Evolutionary conservation across 192 early-diverging fungal genomes (phyloP), one percentile per base, ranked within the genome.

Genomic region (Rhizoclosmatium globosum): DNA sequence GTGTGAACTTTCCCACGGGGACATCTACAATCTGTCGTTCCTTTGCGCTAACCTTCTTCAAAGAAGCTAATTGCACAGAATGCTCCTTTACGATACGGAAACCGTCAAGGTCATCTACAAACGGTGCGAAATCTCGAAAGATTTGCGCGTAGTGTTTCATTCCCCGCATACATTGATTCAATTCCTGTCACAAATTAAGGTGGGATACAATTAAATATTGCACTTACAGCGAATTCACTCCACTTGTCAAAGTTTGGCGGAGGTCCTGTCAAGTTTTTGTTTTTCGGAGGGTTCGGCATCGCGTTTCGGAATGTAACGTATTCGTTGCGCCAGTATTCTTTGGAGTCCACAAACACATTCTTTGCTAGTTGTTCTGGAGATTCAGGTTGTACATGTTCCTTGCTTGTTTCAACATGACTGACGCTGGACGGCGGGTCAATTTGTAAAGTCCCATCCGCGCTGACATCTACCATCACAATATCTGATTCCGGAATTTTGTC

Each of bases 61-160:
- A 31, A 31, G 31, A 31, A 31, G 31, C 31, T 31, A 31, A 31
- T 7, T 7, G 60, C 23, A 19, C 7, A 62, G 38, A 19, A 31
- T 62, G 19, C 60, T 7, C 11, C 7, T 39, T 62, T 21, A 21
- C 23, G 9, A 7, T 19, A 19, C 4, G 11, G 53, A 71, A 48
- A n/a, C 15, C 13, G 4, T 7, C 39, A 15, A 21, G 4, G 69
- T 71, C 38, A 21, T 41, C 21, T 15, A 67, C 7, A 13, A 21
- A 76, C 1, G 64, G 74, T 3, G 2, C 46, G 2, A 76, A 46
- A 41, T 76, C 74, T 7, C 47, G 41, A 47, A 46, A 64, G 21
- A 76, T 76, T n/a, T 76, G 74, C 23, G 62, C 74, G 48, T 76
- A 76, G 1, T 47, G 11, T 71, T 71, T 38, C n/a, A 71, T 4